Conservation (phyloP, 148 eudicot species). For the Selenicereus undatus region DNA sequence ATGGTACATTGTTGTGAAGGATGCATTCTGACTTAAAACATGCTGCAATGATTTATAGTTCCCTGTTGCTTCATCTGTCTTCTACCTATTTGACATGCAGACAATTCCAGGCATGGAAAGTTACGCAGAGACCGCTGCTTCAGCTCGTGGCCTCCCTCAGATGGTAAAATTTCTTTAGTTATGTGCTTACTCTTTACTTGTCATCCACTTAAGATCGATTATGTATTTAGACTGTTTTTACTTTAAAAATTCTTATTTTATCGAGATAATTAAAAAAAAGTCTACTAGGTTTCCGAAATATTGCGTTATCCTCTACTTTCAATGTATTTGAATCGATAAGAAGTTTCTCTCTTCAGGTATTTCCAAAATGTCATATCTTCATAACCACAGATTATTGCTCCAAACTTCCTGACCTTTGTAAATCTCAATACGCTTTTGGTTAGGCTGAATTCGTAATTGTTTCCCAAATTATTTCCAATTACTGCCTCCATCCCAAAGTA, state of each 20-base stretch:
- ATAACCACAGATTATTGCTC: not conserved
- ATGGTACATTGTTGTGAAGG: not conserved
- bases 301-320: not conserved
- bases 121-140: constrained; percentile 53
- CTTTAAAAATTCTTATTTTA: not conserved
- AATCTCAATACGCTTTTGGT: not conserved
- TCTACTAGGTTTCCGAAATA: not conserved
- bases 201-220: not conserved
- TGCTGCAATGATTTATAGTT: not conserved
- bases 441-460: not conserved
- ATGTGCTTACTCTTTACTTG: not conserved
- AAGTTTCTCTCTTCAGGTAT: too few species aligned
- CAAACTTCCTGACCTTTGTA: not conserved
- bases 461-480: not conserved
- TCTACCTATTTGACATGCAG: constrained; percentile 35
- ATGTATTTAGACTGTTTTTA: not conserved
- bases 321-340: not conserved
- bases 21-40: not conserved
- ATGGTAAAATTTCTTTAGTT: constrained; percentile 47
- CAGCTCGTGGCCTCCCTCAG: constrained; percentile 84
- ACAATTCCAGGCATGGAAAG: constrained; percentile 93
- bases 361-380: too few species aligned
- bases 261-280: not conserved
- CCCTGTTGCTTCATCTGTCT: constrained; percentile 1
- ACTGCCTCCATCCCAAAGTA: too few species aligned